These are phyloP conservation scores for Globisporangium echinulatum DNA, from an alignment of 352 stramenopile genomes.

Conservation along the genomic window DNA sequence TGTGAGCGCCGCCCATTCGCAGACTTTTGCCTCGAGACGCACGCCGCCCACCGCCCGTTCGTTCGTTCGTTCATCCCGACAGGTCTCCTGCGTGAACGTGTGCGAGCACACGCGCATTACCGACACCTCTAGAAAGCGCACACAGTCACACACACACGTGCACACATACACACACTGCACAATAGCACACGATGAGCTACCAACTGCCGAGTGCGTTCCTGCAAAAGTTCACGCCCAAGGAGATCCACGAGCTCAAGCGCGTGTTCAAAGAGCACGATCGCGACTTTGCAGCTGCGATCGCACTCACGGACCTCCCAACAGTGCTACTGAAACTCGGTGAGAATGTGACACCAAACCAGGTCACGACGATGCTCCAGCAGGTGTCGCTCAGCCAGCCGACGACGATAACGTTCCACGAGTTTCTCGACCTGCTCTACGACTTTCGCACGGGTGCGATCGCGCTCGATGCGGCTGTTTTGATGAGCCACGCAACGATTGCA, in stretches of 20 bases:
- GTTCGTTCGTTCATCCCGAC: too few relatives aligned
- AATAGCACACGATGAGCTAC: constrained; percentile 61
- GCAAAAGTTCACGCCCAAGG: constrained; percentile 83
- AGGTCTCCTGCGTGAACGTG: too few relatives aligned
- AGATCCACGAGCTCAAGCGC: constrained; percentile 83
- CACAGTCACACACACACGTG: neutral
- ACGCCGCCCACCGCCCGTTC: too few relatives aligned
- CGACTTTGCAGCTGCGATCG: constrained; percentile 58
- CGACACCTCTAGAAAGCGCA: neutral
- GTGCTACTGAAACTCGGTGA: constrained; percentile 78
- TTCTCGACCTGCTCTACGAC: constrained; percentile 71
- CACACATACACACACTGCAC: neutral
- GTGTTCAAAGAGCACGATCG: constrained; percentile 82
- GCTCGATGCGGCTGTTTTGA: constrained; percentile 35
- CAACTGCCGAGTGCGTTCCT: constrained; percentile 75
- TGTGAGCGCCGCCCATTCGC: too few relatives aligned
- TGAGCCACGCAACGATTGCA: constrained; percentile 34
- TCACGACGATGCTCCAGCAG: constrained; percentile 55
- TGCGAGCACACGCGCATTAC: too few relatives aligned
- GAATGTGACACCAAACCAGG: constrained; percentile 62
- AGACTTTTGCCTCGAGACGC: too few relatives aligned
- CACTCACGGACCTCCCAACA: constrained; percentile 35
- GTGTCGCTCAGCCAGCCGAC: constrained; percentile 36
- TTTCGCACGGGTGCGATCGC: constrained; percentile 61
- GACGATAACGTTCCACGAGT: constrained; percentile 75